Conservation (phyloP, 2,329 filamentous ascomycete species). For the Beauveria scarabaeidicola region DNA sequence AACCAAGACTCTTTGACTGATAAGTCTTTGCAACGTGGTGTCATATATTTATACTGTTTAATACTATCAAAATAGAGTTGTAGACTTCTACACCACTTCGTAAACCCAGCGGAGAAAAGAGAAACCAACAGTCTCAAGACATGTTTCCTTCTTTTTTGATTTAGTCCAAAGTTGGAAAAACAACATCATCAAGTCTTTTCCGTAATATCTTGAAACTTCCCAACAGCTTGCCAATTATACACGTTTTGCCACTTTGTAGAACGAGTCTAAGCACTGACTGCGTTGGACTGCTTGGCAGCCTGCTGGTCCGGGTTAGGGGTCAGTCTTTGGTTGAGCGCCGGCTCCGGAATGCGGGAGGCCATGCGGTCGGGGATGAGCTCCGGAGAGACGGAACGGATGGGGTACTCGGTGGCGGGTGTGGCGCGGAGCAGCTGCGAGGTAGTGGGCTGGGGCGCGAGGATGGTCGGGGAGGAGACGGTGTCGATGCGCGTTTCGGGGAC, state of each 20-base stretch:
- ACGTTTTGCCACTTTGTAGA: neutral
- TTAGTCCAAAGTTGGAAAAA: neutral
- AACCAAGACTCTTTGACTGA: too few species aligned
- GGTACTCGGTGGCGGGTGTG: slow-evolving; percentile 47
- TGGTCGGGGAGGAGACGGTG: slow-evolving; percentile 35
- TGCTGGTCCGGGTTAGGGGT: slow-evolving; percentile 42
- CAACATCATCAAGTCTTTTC: neutral
- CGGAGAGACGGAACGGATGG: slow-evolving; percentile 46
- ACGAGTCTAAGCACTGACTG: slow-evolving; percentile 17
- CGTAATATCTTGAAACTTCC: neutral
- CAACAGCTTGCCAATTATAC: neutral
- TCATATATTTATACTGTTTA: neutral
- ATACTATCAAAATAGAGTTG: neutral
- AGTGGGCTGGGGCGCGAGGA: slow-evolving; percentile 46
- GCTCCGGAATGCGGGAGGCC: slow-evolving; percentile 47
- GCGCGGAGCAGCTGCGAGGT: slow-evolving; percentile 46
- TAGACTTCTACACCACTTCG: neutral
- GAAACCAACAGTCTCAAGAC: neutral
- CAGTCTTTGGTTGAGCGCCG: slow-evolving; percentile 33
- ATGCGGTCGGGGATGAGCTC: slow-evolving; percentile 56
- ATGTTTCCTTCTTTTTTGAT: neutral
- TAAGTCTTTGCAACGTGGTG: neutral
- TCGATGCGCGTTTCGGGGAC: slow-evolving; percentile 33
- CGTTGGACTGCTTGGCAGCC: slow-evolving; percentile 21
- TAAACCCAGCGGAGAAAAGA: neutral